These are phyloP conservation scores for Kregervanrija pseudodelftensis DNA, from an alignment of 805 yeast species.

Conservation along the genomic window DNA sequence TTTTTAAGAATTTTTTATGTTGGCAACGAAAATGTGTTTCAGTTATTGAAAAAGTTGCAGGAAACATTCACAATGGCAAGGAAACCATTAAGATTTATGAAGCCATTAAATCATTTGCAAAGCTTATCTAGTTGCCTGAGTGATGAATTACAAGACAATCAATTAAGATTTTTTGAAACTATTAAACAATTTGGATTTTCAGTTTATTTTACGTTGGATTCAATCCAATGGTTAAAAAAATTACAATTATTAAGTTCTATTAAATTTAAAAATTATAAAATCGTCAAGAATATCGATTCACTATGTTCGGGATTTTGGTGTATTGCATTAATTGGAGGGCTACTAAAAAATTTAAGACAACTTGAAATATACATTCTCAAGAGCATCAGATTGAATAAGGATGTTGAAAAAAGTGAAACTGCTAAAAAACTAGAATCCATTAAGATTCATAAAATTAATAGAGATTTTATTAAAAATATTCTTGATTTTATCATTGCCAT, in stretches of 20 bases:
- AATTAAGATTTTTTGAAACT: conserved; percentile 44
- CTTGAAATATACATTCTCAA: conserved; percentile 33
- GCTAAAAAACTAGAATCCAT: conserved; percentile 32
- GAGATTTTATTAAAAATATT: conserved; percentile 68
- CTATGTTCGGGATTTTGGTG: conserved; percentile 74
- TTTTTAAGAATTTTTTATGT: conserved; percentile 39
- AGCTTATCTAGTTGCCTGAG: conserved; percentile 61
- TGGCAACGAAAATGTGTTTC: too few relatives aligned
- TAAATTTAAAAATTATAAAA: background rate
- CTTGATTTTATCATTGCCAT: conserved; percentile 72
- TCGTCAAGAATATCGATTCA: conserved; percentile 39
- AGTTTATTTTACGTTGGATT: conserved; percentile 57
- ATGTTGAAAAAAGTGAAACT: conserved; percentile 22
- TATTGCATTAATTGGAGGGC: conserved; percentile 55
- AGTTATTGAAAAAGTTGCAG: conserved; percentile 4
- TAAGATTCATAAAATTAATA: conserved; percentile 37
- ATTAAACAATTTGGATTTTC: conserved; percentile 55
- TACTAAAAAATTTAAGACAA: conserved; percentile 52
- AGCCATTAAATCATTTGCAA: conserved; percentile 68
- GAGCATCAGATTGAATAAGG: conserved; percentile 15
- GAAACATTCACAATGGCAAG: conserved; percentile 29
- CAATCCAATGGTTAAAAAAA: conserved; percentile 53
- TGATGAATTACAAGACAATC: conserved; percentile 60
- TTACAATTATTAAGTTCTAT: conserved; percentile 42
- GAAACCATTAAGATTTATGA: conserved; percentile 77